Percentiles rank a stretch among this genome's conserved stretches.
Conservation (phyloP, 495 filamentous ascomycete species). For the Penicillium mononematosum region DNA sequence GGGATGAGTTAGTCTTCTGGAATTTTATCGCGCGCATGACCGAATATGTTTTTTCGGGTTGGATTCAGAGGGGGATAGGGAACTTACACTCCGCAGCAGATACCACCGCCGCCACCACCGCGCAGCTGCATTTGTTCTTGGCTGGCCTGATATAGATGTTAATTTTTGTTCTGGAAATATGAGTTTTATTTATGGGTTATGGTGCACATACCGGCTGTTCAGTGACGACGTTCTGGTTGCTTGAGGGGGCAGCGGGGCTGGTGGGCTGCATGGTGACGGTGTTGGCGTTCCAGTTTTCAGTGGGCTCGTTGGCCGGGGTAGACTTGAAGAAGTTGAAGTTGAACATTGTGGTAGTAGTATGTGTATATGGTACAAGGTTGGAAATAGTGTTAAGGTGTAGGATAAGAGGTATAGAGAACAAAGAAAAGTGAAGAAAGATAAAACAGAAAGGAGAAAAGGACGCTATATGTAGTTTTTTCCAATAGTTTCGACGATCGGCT, state of each 20-base stretch:
- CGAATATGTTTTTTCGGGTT: background rate
- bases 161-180: constrained; percentile 6
- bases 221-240: constrained; percentile 30
- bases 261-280: constrained; percentile 44
- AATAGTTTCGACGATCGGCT: constrained; percentile 27
- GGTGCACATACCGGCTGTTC: constrained; percentile 38
- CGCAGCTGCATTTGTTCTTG: constrained; percentile 45
- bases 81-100: constrained; percentile 49
- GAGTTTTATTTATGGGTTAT: background rate
- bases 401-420: background rate
- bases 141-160: constrained; percentile 21
- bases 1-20: constrained; percentile 8
- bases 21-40: constrained; percentile 3
- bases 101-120: constrained; percentile 42
- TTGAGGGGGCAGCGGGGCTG: constrained; percentile 35
- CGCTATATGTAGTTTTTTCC: constrained; percentile 7
- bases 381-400: background rate
- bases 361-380: background rate
- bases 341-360: constrained; percentile 27
- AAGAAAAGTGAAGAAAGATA: background rate
- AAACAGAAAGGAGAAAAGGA: background rate
- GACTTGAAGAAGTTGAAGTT: constrained; percentile 44
- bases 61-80: background rate
- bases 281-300: constrained; percentile 36
- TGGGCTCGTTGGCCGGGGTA: constrained; percentile 29